Evolutionary conservation across 1,284 basidiomycete species (phyloP), one percentile per base, ranked within the genome.

Genomic region (Moesziomyces sp.): DNA sequence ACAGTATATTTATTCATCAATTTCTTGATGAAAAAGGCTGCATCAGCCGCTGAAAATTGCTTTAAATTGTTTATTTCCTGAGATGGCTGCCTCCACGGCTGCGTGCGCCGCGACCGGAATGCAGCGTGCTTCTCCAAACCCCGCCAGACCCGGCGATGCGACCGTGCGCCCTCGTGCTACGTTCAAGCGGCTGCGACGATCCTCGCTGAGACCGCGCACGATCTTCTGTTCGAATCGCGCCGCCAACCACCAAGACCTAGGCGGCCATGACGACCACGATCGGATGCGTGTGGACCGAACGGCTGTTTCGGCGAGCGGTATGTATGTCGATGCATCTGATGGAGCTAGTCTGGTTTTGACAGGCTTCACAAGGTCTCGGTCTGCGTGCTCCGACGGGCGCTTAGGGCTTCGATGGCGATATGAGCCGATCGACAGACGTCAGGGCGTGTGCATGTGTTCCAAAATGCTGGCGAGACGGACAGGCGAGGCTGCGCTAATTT

Each of bases 41-140:
- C 21, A 21, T 21, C 21, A 21, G 21, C 21, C 21, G 21, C 21
- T 21, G 21, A 21, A 21, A 21, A 21, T 21, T 21, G 2, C 2
- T 21, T 2, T 21, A 21, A 21, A 21, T 21, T 21, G 21, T 21
- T 21, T 21, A 21, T 21, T 21, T 21, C 1, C 21, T 21, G 21
- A 21, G 21, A 28, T 45, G 26, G 10, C 28, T 21, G 28, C 19
- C 28, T 42, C 44, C 42, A 30, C 21, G 10, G 30, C 21, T 28
- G 38, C 50, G 33, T 45, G 52, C 52, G 46, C 33, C 19, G 33
- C 35, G 35, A 42, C 46, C 11, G 53, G 53, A 55, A 55, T 55
- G 53, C 46, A 13, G 23, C 53, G 14, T 55, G 53, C 53, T 55
- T 48, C 21, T 28, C 24, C 18, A 5, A 13, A 18, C 18, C 50